Conservation (phyloP, 2,329 filamentous ascomycete genomes). For the Cytospora leucostoma region DNA sequence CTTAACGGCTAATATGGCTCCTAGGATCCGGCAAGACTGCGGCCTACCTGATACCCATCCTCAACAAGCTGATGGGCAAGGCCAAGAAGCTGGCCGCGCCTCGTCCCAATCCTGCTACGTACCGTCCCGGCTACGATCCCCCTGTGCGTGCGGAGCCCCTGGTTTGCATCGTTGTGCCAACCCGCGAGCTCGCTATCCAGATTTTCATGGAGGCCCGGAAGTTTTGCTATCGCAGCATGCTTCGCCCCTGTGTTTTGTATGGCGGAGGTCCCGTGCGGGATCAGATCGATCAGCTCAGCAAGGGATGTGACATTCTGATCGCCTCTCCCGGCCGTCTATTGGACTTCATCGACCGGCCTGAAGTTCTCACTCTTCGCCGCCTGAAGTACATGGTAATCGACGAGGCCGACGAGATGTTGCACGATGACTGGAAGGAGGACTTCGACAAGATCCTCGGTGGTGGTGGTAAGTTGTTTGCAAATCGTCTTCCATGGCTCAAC, state of each 20-base stretch:
- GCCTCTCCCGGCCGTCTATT: slow-evolving; percentile 83
- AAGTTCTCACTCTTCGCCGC: slow-evolving; percentile 70
- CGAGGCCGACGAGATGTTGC: slow-evolving; percentile 92
- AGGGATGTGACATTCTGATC: slow-evolving; percentile 87
- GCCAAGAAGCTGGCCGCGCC: slow-evolving; percentile 81
- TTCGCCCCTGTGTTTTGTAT: slow-evolving; percentile 87
- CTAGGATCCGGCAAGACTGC: slow-evolving; percentile 94
- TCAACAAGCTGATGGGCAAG: slow-evolving; percentile 94
- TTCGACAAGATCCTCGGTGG: slow-evolving; percentile 76
- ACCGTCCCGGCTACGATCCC: slow-evolving; percentile 48
- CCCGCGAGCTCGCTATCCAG: slow-evolving; percentile 87
- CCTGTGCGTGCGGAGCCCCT: slow-evolving; percentile 78
- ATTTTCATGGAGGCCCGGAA: slow-evolving; percentile 94
- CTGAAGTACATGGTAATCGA: slow-evolving; percentile 84
- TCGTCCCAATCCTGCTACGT: slow-evolving; percentile 66
- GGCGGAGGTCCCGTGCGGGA: slow-evolving; percentile 74
- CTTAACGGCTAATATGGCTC: slow-evolving; percentile 16
- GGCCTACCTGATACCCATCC: slow-evolving; percentile 83
- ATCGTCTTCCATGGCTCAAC: slow-evolving; percentile 11
- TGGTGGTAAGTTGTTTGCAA: slow-evolving; percentile 64
- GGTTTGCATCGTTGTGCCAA: slow-evolving; percentile 82
- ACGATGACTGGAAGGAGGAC: slow-evolving; percentile 74
- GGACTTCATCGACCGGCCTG: slow-evolving; percentile 76
- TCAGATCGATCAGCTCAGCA: slow-evolving; percentile 72
- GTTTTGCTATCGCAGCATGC: slow-evolving; percentile 91